A percentile compares a stretch with the other conserved stretches of the same genome.
Evolutionary conservation across 2,329 filamentous ascomycete genomes (phyloP).

Genomic region (Anthostomella pinea): DNA sequence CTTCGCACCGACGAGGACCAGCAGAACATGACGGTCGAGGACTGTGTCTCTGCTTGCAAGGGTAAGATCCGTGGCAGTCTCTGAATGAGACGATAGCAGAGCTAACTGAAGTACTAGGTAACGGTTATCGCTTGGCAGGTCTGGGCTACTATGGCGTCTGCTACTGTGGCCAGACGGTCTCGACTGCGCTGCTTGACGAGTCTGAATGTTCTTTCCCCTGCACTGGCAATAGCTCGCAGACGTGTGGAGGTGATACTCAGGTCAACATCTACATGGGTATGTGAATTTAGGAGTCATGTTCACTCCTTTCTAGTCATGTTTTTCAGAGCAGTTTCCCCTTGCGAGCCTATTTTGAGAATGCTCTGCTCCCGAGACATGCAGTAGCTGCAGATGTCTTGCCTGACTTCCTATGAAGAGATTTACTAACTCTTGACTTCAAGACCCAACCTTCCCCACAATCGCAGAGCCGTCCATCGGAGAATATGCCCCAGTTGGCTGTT

Average conservation of each 20-base stretch:
- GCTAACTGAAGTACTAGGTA: constrained; percentile 30
- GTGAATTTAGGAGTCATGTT: too few species aligned
- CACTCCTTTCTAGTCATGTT: too few species aligned
- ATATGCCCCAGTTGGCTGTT: constrained; percentile 63
- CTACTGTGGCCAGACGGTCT: constrained; percentile 51
- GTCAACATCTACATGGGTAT: too few species aligned
- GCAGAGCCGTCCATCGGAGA: constrained; percentile 44
- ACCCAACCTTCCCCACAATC: constrained; percentile 43
- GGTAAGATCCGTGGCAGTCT: constrained; percentile 29
- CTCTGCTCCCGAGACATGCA: constrained; percentile 36
- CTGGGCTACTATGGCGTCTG: constrained; percentile 51
- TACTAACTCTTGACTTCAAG: too few species aligned
- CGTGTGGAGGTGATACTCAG: constrained; percentile 29
- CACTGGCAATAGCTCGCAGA: constrained; percentile 42
- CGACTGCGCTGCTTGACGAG: constrained; percentile 49
- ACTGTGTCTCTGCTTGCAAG: constrained; percentile 49
- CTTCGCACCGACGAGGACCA: constrained; percentile 39
- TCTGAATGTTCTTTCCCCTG: constrained; percentile 57
- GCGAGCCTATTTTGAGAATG: too few species aligned
- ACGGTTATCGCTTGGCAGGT: constrained; percentile 50
- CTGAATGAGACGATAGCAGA: background rate
- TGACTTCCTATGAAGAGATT: too few species aligned
- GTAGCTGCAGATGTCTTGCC: too few species aligned
- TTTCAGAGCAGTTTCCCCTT: too few species aligned
- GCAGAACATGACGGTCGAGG: constrained; percentile 45